Evolutionary conservation across 164 flowering plant genomes (phyloP).

Genomic region (Vitis rupestris): DNA sequence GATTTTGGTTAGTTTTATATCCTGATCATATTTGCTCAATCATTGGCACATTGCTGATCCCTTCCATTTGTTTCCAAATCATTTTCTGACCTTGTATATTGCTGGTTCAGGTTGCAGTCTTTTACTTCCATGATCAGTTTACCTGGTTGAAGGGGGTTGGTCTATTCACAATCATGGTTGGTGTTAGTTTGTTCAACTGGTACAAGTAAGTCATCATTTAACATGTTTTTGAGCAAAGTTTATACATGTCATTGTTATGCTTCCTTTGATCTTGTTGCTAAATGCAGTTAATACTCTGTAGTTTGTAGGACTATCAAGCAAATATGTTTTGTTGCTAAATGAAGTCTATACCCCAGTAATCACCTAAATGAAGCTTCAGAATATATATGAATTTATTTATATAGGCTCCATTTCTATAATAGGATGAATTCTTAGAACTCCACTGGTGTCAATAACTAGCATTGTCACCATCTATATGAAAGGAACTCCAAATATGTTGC

Average conservation of each 20-base stretch:
- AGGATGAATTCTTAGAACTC: too few species aligned
- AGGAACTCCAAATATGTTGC: too few species aligned
- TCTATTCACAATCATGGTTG: constrained; percentile 75
- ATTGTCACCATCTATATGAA: too few species aligned
- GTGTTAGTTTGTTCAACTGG: constrained; percentile 96
- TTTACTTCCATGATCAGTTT: constrained; percentile 94
- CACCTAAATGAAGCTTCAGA: too few species aligned
- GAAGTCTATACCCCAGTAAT: too few species aligned
- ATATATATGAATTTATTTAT: background rate
- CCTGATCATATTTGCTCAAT: background rate
- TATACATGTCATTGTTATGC: background rate
- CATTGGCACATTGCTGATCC: background rate
- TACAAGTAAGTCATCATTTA: constrained; percentile 79
- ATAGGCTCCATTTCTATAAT: too few species aligned
- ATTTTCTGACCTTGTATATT: constrained; percentile 2
- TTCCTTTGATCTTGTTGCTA: background rate
- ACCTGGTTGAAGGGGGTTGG: constrained; percentile 93
- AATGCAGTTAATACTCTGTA: too few species aligned
- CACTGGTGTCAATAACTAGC: too few species aligned
- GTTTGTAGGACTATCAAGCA: too few species aligned
- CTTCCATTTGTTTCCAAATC: background rate
- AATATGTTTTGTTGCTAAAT: too few species aligned
- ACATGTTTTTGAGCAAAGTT: background rate
- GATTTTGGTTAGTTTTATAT: background rate
- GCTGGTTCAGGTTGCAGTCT: constrained; percentile 79